Percentiles rank a stretch among this genome's conserved stretches.
phyloP scores from a whole-genome alignment of 768 basidiomycete genomes.

The Lactarius sp. region DNA sequence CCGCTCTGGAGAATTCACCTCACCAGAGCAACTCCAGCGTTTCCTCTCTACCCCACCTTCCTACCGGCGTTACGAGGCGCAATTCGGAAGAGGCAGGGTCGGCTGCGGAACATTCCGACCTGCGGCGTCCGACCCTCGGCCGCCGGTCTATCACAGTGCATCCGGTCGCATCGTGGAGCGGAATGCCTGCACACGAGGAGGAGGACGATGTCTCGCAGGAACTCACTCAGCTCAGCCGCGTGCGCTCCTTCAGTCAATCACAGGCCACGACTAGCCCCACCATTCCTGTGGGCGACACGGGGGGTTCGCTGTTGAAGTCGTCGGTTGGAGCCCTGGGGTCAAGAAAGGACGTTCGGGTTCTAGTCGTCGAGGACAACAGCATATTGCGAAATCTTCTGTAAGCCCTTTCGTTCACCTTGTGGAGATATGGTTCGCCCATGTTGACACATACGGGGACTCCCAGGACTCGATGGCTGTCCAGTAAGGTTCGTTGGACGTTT shows the following conservation, averaged over 20 bases:
- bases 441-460: slow-evolving; percentile 25
- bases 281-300: slow-evolving; percentile 47
- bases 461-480: slow-evolving; percentile 62
- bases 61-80: slow-evolving; percentile 31
- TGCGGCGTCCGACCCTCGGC: slow-evolving; percentile 47
- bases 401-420: slow-evolving; percentile 31
- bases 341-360: slow-evolving; percentile 51
- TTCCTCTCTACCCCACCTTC: slow-evolving; percentile 2
- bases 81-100: slow-evolving; percentile 44
- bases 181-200: slow-evolving; percentile 35
- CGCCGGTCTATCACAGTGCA: slow-evolving; percentile 49
- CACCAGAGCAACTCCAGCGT: background rate
- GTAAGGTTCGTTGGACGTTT: slow-evolving; percentile 37
- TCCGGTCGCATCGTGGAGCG: slow-evolving; percentile 37
- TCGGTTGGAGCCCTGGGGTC: slow-evolving; percentile 51
- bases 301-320: slow-evolving; percentile 66
- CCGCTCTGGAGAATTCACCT: slow-evolving; percentile 20
- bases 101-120: background rate
- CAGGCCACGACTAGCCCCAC: slow-evolving; percentile 37
- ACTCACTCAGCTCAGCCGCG: slow-evolving; percentile 18
- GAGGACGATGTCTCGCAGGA: slow-evolving; percentile 32
- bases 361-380: slow-evolving; percentile 88
- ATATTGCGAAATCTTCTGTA: slow-evolving; percentile 81
- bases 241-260: slow-evolving; percentile 22
- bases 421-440: background rate